Conservation (phyloP, 345 rosid genomes). For the Eucalyptus globulus region DNA sequence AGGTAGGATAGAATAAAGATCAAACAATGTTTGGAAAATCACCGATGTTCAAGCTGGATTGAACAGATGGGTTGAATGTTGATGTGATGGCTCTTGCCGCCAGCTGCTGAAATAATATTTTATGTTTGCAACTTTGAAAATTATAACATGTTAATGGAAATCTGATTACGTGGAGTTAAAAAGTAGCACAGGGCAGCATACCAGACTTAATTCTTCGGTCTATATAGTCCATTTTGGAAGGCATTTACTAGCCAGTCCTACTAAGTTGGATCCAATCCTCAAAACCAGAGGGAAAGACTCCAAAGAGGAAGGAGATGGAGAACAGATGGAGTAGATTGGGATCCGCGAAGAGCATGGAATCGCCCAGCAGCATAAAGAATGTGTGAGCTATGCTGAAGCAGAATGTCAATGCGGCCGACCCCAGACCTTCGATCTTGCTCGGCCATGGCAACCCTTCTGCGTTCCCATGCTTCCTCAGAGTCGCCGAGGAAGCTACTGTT, state of each 20-base stretch:
- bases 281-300: not conserved
- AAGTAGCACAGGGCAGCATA: not conserved
- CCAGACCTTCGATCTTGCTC: constrained; percentile 13
- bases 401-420: constrained; percentile 14
- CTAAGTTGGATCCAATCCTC: not conserved
- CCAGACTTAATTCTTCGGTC: not conserved
- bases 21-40: no score
- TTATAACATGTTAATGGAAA: not conserved
- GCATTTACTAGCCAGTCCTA: not conserved
- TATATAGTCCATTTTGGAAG: no score
- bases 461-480: constrained; percentile 17
- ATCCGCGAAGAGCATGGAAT: not conserved
- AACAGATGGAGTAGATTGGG: not conserved
- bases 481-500: constrained; percentile 34
- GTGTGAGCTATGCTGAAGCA: not conserved
- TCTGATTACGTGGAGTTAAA: no score
- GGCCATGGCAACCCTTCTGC: constrained; percentile 49
- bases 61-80: no score
- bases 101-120: not conserved
- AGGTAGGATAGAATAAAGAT: no score
- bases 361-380: not conserved
- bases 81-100: not conserved
- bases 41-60: no score
- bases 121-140: not conserved
- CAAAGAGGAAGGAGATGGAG: not conserved